Evolutionary conservation across 2,329 filamentous ascomycete species (phyloP).

Genomic region (Calonectria pteridis): DNA sequence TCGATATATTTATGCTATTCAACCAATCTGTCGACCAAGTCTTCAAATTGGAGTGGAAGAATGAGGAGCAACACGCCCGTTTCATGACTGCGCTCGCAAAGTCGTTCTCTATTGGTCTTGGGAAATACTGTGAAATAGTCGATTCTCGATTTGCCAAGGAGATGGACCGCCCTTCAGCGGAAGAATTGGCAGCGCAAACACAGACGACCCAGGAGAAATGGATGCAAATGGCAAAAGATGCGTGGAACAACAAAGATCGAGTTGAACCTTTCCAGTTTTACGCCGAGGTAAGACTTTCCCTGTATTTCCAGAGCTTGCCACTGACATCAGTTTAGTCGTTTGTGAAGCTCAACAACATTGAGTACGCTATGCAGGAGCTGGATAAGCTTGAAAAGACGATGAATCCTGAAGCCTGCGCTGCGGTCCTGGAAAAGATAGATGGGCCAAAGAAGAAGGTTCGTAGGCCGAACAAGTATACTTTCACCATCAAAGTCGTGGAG

Average conservation of each 20-base stretch:
- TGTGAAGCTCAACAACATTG: constrained; percentile 97
- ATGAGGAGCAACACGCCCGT: constrained; percentile 92
- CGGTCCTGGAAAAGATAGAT: constrained; percentile 80
- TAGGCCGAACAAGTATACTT: constrained; percentile 89
- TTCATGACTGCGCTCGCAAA: constrained; percentile 97
- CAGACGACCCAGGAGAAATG: constrained; percentile 93
- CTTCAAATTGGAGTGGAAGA: constrained; percentile 88
- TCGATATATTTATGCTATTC: constrained; percentile 95
- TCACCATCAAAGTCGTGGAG: constrained; percentile 98
- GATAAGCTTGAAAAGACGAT: constrained; percentile 91
- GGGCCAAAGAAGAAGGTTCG: constrained; percentile 75
- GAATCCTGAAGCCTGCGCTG: constrained; percentile 91
- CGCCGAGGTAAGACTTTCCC: constrained; percentile 75
- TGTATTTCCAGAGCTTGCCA: background rate
- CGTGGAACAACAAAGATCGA: constrained; percentile 91
- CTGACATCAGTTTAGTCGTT: constrained; percentile 75
- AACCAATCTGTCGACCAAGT: constrained; percentile 92
- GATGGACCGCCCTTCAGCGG: constrained; percentile 91
- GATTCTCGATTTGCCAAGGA: constrained; percentile 89
- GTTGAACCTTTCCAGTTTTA: constrained; percentile 98
- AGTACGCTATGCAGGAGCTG: constrained; percentile 92
- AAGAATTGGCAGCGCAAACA: constrained; percentile 82
- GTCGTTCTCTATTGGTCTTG: constrained; percentile 84
- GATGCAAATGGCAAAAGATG: constrained; percentile 93
- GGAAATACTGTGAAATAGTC: constrained; percentile 90